Base-by-base conservation (phyloP, 768 basidiomycete genomes). In the Leccinum fibrillosum region DNA sequence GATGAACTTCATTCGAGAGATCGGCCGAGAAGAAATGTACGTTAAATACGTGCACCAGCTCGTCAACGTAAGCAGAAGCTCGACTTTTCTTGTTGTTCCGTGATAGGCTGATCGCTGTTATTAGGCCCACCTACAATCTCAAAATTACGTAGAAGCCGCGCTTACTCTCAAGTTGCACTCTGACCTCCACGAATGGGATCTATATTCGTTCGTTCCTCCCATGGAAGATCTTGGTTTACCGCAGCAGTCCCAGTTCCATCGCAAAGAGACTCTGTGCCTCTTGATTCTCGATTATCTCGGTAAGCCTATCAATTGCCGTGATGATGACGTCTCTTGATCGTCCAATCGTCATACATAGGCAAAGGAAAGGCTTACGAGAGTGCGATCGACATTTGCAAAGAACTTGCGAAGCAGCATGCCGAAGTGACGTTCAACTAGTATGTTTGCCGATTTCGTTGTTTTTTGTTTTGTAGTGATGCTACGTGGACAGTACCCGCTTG, bases 301-400 rank as follows among this genome's bases (percentile, higher is more conserved):
- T 92, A 57, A 55, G 81, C 64, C 19, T 12, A 30, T 17, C 21
- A 15, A 8, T 49, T 53, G 10, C 62, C 26, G 7, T 8, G 25
- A 34, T n/a, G 49, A 47, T 1, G n/a, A 47, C 39, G n/a, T 49
- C 34, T 56, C 53, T 45, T 64, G 49, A 61, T 35, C 15, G 48
- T 44, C 32, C 5, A 55, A 42, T 42, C 10, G 42, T 42, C 42
- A 11, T 19, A 10, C 54, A 23, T 59, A 94, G 93, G 92, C 52
- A 92, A 94, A 73, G 96, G 95, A 10, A 94, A 96, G 67, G 95
- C 96, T n/a, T 98, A 93, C 84, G 96, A 98, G 73, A 88, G 83
- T 53, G 96, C 94, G 2, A 86, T 97, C 57, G 90, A 92, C 49
- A 89, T 98, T 51, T 95, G 92, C 76, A 92, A 91, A 74, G 96